A percentile compares a stretch with the other conserved stretches of the same genome.
Conservation (phyloP, 2,329 filamentous ascomycete genomes). For the Neobulgaria alba region DNA sequence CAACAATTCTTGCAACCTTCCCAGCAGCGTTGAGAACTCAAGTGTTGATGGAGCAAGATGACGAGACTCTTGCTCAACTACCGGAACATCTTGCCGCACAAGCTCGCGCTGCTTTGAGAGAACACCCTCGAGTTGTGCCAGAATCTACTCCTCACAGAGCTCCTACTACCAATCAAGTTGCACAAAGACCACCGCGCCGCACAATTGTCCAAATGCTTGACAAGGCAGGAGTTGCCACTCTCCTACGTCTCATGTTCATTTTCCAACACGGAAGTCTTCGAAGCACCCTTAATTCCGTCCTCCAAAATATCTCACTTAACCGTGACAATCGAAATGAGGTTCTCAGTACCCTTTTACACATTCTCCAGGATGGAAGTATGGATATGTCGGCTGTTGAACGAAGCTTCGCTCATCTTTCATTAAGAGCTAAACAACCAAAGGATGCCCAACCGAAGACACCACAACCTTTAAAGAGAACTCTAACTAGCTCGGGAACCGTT, state of each 20-base stretch:
- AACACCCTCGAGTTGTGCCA: constrained; percentile 39
- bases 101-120: constrained; percentile 59
- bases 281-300: constrained; percentile 73
- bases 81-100: constrained; percentile 82
- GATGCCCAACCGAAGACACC: constrained; percentile 63
- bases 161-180: constrained; percentile 18
- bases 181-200: constrained; percentile 58
- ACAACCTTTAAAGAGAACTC: constrained; percentile 66
- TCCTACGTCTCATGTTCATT: constrained; percentile 97
- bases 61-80: constrained; percentile 74
- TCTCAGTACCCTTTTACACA: constrained; percentile 82
- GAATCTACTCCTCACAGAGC: constrained; percentile 28
- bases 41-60: constrained; percentile 84
- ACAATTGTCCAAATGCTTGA: constrained; percentile 94
- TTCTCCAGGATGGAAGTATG: constrained; percentile 89
- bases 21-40: constrained; percentile 77
- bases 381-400: constrained; percentile 91
- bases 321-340: constrained; percentile 93
- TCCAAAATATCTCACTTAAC: constrained; percentile 90
- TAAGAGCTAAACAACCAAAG: constrained; percentile 77
- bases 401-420: constrained; percentile 86
- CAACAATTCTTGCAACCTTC: constrained; percentile 85
- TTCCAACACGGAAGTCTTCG: constrained; percentile 83
- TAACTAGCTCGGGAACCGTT: constrained; percentile 44
- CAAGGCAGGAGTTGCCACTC: constrained; percentile 89